phyloP scores from a whole-genome alignment of 1,284 basidiomycete genomes.

The Pisolithus thermaeus region DNA sequence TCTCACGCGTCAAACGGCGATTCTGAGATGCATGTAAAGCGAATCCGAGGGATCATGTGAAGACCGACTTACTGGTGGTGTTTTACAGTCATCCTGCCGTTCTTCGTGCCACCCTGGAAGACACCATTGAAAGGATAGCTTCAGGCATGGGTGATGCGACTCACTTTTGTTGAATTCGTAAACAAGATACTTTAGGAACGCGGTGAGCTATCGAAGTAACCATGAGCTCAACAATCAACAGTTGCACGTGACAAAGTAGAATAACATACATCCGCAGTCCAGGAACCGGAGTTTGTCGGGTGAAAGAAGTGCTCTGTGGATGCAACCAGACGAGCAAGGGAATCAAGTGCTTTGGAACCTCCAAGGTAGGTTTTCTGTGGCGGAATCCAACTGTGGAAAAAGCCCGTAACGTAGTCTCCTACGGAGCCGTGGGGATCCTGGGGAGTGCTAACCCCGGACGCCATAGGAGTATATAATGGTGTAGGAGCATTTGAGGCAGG shows the following conservation, averaged over 20 bases:
- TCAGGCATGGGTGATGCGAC: slow-evolving; percentile 45
- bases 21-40: slow-evolving; percentile 34
- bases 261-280: slow-evolving; percentile 61
- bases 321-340: slow-evolving; percentile 84
- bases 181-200: slow-evolving; percentile 63
- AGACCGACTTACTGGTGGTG: slow-evolving; percentile 55
- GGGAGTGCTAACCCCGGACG: slow-evolving; percentile 57
- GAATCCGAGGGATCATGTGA: background rate
- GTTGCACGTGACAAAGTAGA: background rate
- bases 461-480: slow-evolving; percentile 58
- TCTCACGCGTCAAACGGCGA: slow-evolving; percentile 75
- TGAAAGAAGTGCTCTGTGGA: slow-evolving; percentile 94
- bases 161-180: slow-evolving; percentile 83
- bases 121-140: slow-evolving; percentile 64
- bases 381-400: slow-evolving; percentile 37
- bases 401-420: slow-evolving; percentile 58
- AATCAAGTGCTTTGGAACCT: slow-evolving; percentile 87
- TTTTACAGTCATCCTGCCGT: slow-evolving; percentile 74
- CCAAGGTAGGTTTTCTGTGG: slow-evolving; percentile 58
- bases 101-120: slow-evolving; percentile 64
- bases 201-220: slow-evolving; percentile 22
- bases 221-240: slow-evolving; percentile 8
- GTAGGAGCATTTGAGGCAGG: slow-evolving; percentile 34
- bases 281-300: slow-evolving; percentile 74
- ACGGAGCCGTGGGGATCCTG: slow-evolving; percentile 34